Conservation (phyloP, 352 stramenopile genomes). For the Phytophthora kernoviae region DNA sequence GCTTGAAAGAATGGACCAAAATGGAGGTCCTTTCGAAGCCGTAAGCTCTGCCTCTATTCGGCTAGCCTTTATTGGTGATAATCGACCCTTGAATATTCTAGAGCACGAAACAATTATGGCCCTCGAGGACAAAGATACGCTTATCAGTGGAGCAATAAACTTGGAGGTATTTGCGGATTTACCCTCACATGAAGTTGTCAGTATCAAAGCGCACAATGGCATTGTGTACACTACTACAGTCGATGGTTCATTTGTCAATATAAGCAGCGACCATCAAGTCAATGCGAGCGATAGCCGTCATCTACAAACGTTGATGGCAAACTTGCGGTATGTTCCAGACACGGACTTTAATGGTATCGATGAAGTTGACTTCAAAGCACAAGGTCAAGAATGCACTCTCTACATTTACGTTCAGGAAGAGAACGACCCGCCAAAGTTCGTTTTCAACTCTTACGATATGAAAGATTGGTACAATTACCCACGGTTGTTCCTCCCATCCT, state of each 20-base stretch:
- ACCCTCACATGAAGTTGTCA: neutral
- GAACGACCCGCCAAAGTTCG: constrained; percentile 31
- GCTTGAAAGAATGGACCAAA: neutral
- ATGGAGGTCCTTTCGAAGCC: neutral
- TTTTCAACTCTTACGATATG: constrained; percentile 16
- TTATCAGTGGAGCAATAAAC: constrained; percentile 21
- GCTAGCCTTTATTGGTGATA: constrained; percentile 17
- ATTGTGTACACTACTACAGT: constrained; percentile 7
- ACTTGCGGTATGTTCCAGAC: constrained; percentile 22
- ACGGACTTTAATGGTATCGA: constrained; percentile 34
- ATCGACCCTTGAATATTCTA: constrained; percentile 11
- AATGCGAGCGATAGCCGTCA: neutral
- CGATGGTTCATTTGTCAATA: constrained; percentile 5
- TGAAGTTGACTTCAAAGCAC: constrained; percentile 19
- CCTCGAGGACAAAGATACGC: constrained; percentile 18
- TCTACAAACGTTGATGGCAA: constrained; percentile 14
- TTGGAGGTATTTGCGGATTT: constrained; percentile 9
- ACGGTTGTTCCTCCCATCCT: constrained; percentile 34
- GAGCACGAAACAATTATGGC: constrained; percentile 8
- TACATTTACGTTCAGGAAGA: constrained; percentile 44
- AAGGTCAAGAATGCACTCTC: constrained; percentile 17
- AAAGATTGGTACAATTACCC: constrained; percentile 33
- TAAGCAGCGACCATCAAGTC: constrained; percentile 15
- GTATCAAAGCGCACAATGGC: constrained; percentile 20
- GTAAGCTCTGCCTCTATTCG: constrained; percentile 14